Base-by-base conservation (phyloP, 495 filamentous ascomycete species). In the Penicillium bovifimosum region DNA sequence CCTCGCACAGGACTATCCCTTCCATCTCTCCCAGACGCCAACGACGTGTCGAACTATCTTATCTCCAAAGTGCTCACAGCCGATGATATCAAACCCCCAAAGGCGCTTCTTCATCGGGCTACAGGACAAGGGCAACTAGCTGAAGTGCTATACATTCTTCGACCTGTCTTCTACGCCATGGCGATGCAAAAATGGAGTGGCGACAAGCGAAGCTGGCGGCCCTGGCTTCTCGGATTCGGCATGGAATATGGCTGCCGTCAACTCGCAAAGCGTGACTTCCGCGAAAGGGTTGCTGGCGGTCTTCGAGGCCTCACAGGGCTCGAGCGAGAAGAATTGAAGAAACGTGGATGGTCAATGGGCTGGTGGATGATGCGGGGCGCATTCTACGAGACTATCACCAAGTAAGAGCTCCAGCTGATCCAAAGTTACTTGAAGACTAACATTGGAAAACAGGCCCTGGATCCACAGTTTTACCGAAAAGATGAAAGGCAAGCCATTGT, bases 341-440 rank as follows among this genome's bases (percentile, higher is more conserved):
- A 88, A 64, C 76, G 93, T 40, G 90, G 87, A 34, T 96, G 90
- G 90, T 84, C 82, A 0, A 83, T 96, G 77, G 76, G 84, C 14
- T 96, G 95, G 93, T 98, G 93, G 93, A 71, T 79, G 14, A 88
- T 97, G 87, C 80, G 92, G 27, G 93, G 93, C 3, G 92, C 92
- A 7, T 96, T 96, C 59, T 98, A 96, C 70, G 88, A 96, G 67
- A 88, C 92, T 62, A 75, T 96, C 45, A 96, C 90, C 29, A 91
- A 90, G 84, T 86, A 66, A 41, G 68, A 39, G 41, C 14, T 18
- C 17, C 27, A 18, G 10, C 17, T 33, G 9, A 6, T 20, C 2
- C 14, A 2, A 0, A 16, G 17, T 34, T 11, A 32, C 34, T 20
- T 28, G 32, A 48, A 61, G 44, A 41, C 72, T 78, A 61, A 79